Evolutionary conservation across 768 basidiomycete genomes (phyloP).

Genomic region (Roridomyces roridus): DNA sequence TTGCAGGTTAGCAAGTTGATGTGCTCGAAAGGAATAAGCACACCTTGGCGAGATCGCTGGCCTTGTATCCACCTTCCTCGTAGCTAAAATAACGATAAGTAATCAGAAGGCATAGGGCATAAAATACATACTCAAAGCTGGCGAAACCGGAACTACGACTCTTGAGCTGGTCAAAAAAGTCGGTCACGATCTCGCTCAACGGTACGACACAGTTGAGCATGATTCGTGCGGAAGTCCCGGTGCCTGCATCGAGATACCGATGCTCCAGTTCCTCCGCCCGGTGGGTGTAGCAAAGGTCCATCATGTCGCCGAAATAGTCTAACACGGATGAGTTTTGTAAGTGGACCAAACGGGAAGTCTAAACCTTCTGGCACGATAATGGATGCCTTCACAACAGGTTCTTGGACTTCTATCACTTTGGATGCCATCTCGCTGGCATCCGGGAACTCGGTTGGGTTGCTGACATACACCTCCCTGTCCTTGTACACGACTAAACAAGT

Average conservation of each 20-base stretch:
- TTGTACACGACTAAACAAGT: slow-evolving; percentile 68
- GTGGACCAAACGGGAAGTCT: background rate
- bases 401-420: slow-evolving; percentile 79
- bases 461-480: slow-evolving; percentile 68
- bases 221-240: slow-evolving; percentile 62
- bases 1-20: slow-evolving; percentile 2
- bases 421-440: slow-evolving; percentile 69
- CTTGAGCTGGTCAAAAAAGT: slow-evolving; percentile 96
- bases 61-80: slow-evolving; percentile 89
- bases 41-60: slow-evolving; percentile 86
- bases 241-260: slow-evolving; percentile 72
- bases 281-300: slow-evolving; percentile 89
- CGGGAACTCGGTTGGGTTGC: slow-evolving; percentile 96
- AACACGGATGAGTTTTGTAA: background rate
- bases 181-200: slow-evolving; percentile 89
- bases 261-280: slow-evolving; percentile 86
- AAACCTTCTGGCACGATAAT: slow-evolving; percentile 94
- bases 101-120: background rate
- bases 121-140: slow-evolving; percentile 79
- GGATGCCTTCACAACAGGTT: slow-evolving; percentile 91
- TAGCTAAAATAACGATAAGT: slow-evolving; percentile 59
- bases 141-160: slow-evolving; percentile 91
- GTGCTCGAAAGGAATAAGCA: slow-evolving; percentile 6
- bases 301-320: slow-evolving; percentile 97
- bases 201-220: slow-evolving; percentile 88